Conservation (phyloP, 73 alveolate species). For the Symbiodinium pilosum region DNA sequence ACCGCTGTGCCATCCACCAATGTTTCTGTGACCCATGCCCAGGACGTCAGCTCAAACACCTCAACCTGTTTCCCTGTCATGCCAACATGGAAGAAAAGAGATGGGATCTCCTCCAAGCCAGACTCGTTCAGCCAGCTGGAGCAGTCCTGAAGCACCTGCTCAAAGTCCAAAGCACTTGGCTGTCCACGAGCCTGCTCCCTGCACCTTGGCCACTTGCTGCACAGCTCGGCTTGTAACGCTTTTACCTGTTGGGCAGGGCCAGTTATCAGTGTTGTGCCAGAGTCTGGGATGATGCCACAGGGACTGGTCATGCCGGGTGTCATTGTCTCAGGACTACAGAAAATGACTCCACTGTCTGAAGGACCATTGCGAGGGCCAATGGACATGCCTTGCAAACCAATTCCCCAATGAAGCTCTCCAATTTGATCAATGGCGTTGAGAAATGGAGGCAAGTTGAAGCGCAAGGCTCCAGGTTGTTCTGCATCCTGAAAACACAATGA, state of each 20-base stretch:
- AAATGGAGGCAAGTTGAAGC: constrained; percentile 38
- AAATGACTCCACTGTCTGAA: constrained; percentile 11
- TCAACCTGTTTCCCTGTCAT: not conserved
- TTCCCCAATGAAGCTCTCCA: constrained; percentile 62
- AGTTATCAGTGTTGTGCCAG: constrained; percentile 67
- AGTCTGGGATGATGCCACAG: constrained; percentile 78
- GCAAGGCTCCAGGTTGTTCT: constrained; percentile 61
- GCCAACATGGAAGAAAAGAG: constrained; percentile 40
- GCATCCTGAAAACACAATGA: constrained; percentile 47
- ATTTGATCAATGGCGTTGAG: constrained; percentile 26
- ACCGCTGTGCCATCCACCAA: not conserved
- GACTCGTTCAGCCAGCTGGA: constrained; percentile 69
- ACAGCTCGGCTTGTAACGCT: not conserved
- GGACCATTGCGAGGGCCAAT: constrained; percentile 21
- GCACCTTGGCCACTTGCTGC: constrained; percentile 63
- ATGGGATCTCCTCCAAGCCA: constrained; percentile 59
- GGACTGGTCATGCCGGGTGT: constrained; percentile 8
- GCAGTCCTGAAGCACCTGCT: constrained; percentile 19
- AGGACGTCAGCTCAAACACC: constrained; percentile 57
- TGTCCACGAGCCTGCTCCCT: not conserved
- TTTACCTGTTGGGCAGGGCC: constrained; percentile 46
- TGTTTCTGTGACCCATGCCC: constrained; percentile 76
- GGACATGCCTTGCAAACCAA: constrained; percentile 53
- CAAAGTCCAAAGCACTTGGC: constrained; percentile 27
- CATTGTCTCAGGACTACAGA: not conserved